Evolutionary conservation across 2,329 filamentous ascomycete genomes (phyloP).

Genomic region (Aspergillus alliaceus): DNA sequence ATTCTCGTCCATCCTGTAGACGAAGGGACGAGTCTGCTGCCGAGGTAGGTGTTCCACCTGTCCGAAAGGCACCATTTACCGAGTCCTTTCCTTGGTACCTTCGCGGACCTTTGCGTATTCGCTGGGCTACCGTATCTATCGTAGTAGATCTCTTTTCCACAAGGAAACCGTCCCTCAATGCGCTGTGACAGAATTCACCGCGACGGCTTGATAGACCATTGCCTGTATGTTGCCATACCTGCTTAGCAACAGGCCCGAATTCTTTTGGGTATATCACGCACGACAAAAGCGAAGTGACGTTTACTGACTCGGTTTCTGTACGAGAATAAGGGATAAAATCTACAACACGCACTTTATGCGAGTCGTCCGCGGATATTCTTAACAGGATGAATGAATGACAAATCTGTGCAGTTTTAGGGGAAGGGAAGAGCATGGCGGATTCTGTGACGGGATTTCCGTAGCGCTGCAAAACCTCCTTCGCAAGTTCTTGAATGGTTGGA

Average conservation of each 20-base stretch:
- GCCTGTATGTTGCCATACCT: slow-evolving; percentile 96
- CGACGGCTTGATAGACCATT: slow-evolving; percentile 89
- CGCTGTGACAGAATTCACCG: slow-evolving; percentile 80
- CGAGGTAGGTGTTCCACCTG: slow-evolving; percentile 35
- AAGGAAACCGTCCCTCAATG: slow-evolving; percentile 69
- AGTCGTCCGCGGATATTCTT: slow-evolving; percentile 30
- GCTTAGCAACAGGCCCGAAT: slow-evolving; percentile 73
- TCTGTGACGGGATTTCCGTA: slow-evolving; percentile 58
- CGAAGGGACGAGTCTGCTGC: slow-evolving; percentile 34
- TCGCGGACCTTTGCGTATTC: slow-evolving; percentile 67
- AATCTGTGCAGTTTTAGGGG: slow-evolving; percentile 64
- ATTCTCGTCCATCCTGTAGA: slow-evolving; percentile 59
- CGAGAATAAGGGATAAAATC: slow-evolving; percentile 56
- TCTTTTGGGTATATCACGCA: slow-evolving; percentile 71
- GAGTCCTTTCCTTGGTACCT: slow-evolving; percentile 71
- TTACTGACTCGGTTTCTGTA: slow-evolving; percentile 61
- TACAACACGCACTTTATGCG: slow-evolving; percentile 55
- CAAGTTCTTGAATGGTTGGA: slow-evolving; percentile 74
- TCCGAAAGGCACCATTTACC: slow-evolving; percentile 42
- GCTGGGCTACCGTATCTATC: slow-evolving; percentile 27
- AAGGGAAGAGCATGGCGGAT: slow-evolving; percentile 78
- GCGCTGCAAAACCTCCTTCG: slow-evolving; percentile 63
- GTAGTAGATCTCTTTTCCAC: slow-evolving; percentile 46
- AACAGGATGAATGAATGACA: slow-evolving; percentile 71
- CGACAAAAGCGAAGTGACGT: slow-evolving; percentile 61